These are phyloP conservation scores for Globisporangium nodosum DNA, from an alignment of 352 stramenopile species.

Conservation along the genomic window DNA sequence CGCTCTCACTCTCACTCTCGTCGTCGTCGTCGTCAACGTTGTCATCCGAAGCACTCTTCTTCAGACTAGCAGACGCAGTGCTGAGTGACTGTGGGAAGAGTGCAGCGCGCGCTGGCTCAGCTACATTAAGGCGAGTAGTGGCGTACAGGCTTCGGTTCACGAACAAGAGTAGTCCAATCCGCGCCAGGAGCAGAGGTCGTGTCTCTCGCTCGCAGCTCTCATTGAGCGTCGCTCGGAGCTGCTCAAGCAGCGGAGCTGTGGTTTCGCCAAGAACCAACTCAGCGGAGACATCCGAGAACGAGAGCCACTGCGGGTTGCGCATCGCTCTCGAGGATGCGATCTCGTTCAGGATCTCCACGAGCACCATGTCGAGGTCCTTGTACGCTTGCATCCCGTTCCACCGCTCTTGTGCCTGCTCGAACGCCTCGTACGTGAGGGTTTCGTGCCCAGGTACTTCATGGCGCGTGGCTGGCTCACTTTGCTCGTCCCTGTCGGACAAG, in stretches of 20 bases:
- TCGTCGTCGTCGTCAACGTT: not conserved
- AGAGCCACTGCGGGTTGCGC: conserved; percentile 16
- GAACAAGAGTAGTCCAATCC: conserved; percentile 31
- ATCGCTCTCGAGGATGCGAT: conserved; percentile 18
- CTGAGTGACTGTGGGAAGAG: not conserved
- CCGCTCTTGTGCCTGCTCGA: not conserved
- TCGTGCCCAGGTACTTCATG: not conserved
- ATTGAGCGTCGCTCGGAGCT: not conserved
- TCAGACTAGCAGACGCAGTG: not conserved
- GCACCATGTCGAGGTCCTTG: conserved; percentile 14
- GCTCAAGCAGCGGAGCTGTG: not conserved
- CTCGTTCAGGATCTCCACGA: conserved; percentile 23
- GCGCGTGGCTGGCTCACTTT: not conserved
- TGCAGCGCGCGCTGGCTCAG: conserved; percentile 8
- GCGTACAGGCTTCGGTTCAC: conserved; percentile 41
- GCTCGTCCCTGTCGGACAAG: not conserved
- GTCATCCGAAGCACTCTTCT: not conserved
- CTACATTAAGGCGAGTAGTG: conserved; percentile 28
- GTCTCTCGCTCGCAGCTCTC: not conserved
- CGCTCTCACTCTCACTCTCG: not conserved
- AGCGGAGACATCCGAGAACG: conserved; percentile 26
- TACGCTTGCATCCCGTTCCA: not conserved
- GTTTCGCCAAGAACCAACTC: conserved; percentile 21
- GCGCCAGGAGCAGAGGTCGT: conserved; percentile 13
- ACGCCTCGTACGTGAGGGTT: not conserved